Base-by-base conservation (phyloP, 352 stramenopile genomes). In the Globisporangium alternatum region DNA sequence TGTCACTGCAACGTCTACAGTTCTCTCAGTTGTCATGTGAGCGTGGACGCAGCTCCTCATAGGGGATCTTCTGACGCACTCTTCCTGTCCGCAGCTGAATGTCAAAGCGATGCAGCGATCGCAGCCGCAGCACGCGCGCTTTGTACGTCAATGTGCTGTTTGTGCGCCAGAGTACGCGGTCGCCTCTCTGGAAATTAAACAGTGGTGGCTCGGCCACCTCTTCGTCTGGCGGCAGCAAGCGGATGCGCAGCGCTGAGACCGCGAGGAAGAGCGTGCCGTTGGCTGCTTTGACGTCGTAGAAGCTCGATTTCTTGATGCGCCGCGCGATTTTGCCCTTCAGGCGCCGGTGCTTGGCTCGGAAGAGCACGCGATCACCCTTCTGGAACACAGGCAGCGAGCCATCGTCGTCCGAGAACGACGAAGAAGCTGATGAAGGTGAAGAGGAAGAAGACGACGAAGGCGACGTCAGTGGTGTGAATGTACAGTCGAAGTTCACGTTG, bases 251-350 rank as follows among this genome's bases (percentile, higher is more conserved):
- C 17, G 81, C 77, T 21, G 72, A 44, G 2, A 90, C 65, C 7
- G 81, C 70, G 44, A 77, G 64, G 56, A 86, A 78, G 22, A 79
- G 65, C 21, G 31, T 83, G 8, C 78, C 71, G 28, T 85, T 87
- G 25, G 73, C 70, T 39, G 73, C 70, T 8, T 70, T 64, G 28
- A 90, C 68, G 55, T 82, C 75, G 69, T 90, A 90, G 56, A 90
- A 87, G 60, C 78, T 75, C 25, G 81, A 83, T 41, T 31, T 51
- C 1, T 58, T 56, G 43, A 90, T 76, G 19, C 77, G 77, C 19
- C 68, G 71, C 1, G 65, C 53, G 37, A 88, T 63, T 17, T 45
- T 75, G 19, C 78, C 78, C 45, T 68, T 65, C 31, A 81, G 74
- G 60, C 73, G 78, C 0, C 71, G 75, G 15, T 58, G 55, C 33